Conservation (phyloP, 257 asterid genomes). For the Paraleonurus japonicus region DNA sequence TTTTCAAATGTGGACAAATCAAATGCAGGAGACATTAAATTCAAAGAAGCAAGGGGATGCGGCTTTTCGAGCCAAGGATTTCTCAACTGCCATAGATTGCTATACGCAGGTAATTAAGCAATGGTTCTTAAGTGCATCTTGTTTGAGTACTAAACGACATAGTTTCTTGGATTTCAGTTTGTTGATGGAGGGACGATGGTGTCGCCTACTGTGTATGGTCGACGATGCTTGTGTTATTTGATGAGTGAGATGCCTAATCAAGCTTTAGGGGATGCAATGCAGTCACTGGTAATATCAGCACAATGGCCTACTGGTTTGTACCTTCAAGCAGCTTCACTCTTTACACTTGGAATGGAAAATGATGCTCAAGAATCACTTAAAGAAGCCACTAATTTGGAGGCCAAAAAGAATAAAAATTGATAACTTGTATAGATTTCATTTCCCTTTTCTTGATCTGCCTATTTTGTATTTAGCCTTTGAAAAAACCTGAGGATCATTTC, state of each 20-base stretch:
- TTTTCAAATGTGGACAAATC: constrained; percentile 95
- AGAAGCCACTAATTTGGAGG: constrained; percentile 81
- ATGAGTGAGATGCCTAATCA: constrained; percentile 76
- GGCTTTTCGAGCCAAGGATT: constrained; percentile 88
- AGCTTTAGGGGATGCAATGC: constrained; percentile 85
- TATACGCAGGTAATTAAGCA: constrained; percentile 61
- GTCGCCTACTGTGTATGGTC: constrained; percentile 73
- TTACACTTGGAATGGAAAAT: constrained; percentile 68
- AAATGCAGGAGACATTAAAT: constrained; percentile 88
- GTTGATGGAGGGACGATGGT: constrained; percentile 90
- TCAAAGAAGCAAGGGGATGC: constrained; percentile 94
- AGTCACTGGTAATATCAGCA: constrained; percentile 75
- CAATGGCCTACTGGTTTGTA: constrained; percentile 82
- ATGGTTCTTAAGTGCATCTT: neutral
- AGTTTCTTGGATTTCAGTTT: constrained; percentile 41
- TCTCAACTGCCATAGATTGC: constrained; percentile 70
- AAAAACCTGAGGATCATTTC: constrained; percentile 23
- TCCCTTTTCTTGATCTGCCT: neutral
- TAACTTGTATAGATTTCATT: constrained; percentile 29
- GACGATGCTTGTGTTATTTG: constrained; percentile 76
- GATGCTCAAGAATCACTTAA: constrained; percentile 83
- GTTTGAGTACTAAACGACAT: neutral
- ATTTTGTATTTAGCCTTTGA: constrained; percentile 19
- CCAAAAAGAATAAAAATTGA: constrained; percentile 46
- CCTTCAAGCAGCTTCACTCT: constrained; percentile 86